Evolutionary conservation across 495 filamentous ascomycete species (phyloP), one percentile per base, ranked within the genome.

Genomic region (Penicillium macrosclerotiorum): DNA sequence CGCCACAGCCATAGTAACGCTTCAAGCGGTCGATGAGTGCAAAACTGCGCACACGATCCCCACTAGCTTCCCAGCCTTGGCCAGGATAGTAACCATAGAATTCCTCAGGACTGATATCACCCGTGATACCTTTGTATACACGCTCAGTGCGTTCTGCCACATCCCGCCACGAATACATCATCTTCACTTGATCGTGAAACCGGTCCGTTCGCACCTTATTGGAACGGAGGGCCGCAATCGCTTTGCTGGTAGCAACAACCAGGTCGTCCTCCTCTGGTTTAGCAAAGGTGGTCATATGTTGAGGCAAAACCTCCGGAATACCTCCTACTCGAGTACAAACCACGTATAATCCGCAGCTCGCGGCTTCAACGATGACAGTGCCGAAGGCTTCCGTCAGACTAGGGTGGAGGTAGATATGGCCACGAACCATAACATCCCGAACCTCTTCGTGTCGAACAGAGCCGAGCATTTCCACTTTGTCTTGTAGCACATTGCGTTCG

Each of bases 141-240:
- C 94, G 77, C 62, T 98, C 93, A 1, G 93, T 96, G 24, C 93
- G 84, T 50, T 83, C 75, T 0, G 93, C 93, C 1, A 98, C 90
- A 63, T 98, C 89, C 3, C 88, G 91, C 93, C 93, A 98, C 1
- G 85, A 90, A 68, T 98, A 98, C 93, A 97, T 96, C 60, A 82
- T 84, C 65, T 94, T 94, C 33, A 98, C 93, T 64, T 95, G 84
- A 42, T 95, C 91, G 60, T 98, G 93, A 59, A 98, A 98, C 19
- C 85, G 79, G 59, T 96, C 91, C 2, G 94, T 95, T 37, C 89
- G 83, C 14, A 98, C 83, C 60, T 96, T 88, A 14, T 90, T 86
- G 3, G 97, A 82, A 5, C 97, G 71, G 51, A 91, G 82, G 65
- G 97, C 93, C 0, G 91, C 14, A 95, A 80, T 14, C 92, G 74